These are phyloP conservation scores for Nepenthes mirabilis DNA, from an alignment of 148 eudicot genomes.

Conservation along the genomic window DNA sequence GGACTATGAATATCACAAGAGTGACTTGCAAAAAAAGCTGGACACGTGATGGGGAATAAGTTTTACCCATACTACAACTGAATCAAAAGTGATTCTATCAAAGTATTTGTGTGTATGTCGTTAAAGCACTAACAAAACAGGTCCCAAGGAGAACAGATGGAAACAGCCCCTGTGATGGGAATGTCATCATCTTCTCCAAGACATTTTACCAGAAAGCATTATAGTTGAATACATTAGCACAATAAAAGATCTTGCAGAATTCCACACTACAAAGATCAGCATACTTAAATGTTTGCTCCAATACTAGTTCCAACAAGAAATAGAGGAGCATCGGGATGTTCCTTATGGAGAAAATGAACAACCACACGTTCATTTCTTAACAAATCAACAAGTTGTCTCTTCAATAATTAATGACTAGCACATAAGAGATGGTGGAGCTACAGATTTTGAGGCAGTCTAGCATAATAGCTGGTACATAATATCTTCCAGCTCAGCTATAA, in stretches of 20 bases:
- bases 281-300: slow-evolving; percentile 88
- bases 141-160: slow-evolving; percentile 96
- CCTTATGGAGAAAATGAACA: slow-evolving; percentile 51
- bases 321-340: slow-evolving; percentile 59
- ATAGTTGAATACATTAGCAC: not conserved
- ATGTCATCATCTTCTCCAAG: slow-evolving; percentile 83
- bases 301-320: slow-evolving; percentile 82
- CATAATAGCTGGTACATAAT: too few relatives aligned
- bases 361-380: slow-evolving; percentile 18
- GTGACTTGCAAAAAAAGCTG: too few relatives aligned
- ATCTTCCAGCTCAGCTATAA: not conserved
- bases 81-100: too few relatives aligned
- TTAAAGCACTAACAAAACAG: slow-evolving; percentile 57
- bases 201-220: slow-evolving; percentile 51
- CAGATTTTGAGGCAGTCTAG: too few relatives aligned
- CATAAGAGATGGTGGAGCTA: too few relatives aligned
- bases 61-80: too few relatives aligned
- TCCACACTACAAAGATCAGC: not conserved
- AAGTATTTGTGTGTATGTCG: not conserved
- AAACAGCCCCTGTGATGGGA: slow-evolving; percentile 84
- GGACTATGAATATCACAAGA: too few relatives aligned
- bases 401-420: too few relatives aligned
- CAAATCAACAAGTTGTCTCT: too few relatives aligned
- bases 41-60: too few relatives aligned
- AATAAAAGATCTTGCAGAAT: not conserved